Percentiles rank a stretch among this genome's conserved stretches.
Conservation (phyloP, 2,329 filamentous ascomycete genomes). For the Aspergillus pseudoterreus region DNA sequence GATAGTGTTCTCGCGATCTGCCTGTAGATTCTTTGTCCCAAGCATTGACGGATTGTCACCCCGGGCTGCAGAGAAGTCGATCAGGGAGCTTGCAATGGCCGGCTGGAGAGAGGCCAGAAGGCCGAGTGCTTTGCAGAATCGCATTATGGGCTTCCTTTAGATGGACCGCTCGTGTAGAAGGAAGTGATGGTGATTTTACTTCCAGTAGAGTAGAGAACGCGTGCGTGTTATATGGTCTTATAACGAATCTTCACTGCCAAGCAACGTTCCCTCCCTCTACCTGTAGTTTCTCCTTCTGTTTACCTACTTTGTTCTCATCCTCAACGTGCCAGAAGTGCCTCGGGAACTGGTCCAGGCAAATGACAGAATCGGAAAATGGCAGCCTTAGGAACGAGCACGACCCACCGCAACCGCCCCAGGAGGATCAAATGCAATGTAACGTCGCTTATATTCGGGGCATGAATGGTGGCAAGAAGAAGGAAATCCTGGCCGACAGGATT, state of each 20-base stretch:
- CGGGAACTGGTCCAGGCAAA: too few species aligned
- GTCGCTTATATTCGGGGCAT: neutral
- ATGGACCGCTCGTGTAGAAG: too few species aligned
- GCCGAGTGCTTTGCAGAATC: neutral
- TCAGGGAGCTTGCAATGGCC: neutral
- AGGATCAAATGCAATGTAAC: neutral
- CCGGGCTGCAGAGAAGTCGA: constrained; percentile 11
- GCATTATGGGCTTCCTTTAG: neutral
- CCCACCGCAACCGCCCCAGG: neutral
- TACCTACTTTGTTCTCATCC: too few species aligned
- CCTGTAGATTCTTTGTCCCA: constrained; percentile 13
- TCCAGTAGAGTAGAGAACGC: too few species aligned
- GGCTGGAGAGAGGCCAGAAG: neutral
- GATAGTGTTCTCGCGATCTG: constrained; percentile 6
- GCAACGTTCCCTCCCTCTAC: too few species aligned
- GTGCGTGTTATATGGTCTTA: too few species aligned
- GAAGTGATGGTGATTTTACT: too few species aligned
- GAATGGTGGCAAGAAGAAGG: neutral
- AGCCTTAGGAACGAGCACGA: neutral
- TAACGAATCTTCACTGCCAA: too few species aligned
- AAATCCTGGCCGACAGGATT: neutral
- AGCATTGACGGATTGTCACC: constrained; percentile 12
- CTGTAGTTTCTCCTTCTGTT: too few species aligned
- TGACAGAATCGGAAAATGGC: too few species aligned
- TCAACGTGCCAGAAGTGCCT: too few species aligned